These are phyloP conservation scores for Austroboletus festivus DNA, from an alignment of 768 basidiomycete genomes.

Conservation along the genomic window DNA sequence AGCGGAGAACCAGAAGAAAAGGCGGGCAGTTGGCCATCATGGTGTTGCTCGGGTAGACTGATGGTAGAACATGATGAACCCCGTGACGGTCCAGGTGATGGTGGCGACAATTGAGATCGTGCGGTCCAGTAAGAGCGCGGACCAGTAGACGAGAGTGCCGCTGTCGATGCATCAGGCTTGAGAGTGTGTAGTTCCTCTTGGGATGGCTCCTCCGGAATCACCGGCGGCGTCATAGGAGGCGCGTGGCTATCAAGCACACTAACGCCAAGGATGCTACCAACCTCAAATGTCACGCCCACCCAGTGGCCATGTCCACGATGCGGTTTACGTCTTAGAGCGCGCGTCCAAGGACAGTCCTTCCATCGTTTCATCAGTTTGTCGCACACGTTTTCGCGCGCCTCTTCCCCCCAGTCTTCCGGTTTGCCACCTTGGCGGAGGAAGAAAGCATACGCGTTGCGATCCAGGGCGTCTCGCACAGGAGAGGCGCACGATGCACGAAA, in stretches of 20 bases:
- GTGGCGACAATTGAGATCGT: slow-evolving; percentile 14
- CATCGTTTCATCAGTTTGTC: slow-evolving; percentile 60
- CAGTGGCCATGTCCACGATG: slow-evolving; percentile 36
- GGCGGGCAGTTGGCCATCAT: slow-evolving; percentile 9
- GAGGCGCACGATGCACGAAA: slow-evolving; percentile 35
- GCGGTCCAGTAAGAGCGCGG: slow-evolving; percentile 24
- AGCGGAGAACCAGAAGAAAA: slow-evolving; percentile 27
- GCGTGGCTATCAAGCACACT: slow-evolving; percentile 43
- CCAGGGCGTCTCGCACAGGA: slow-evolving; percentile 39
- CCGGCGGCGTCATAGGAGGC: neutral
- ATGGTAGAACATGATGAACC: slow-evolving; percentile 11
- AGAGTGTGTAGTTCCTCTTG: slow-evolving; percentile 1
- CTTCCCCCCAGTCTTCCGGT: slow-evolving; percentile 63
- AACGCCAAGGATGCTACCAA: slow-evolving; percentile 74
- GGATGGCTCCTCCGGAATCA: neutral
- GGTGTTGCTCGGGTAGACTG: slow-evolving; percentile 13
- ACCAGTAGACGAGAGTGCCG: slow-evolving; percentile 19
- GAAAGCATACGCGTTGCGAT: slow-evolving; percentile 58
- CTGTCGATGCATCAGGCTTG: slow-evolving; percentile 19
- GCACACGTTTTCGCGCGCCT: slow-evolving; percentile 45
- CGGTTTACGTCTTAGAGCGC: slow-evolving; percentile 34
- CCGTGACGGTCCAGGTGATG: slow-evolving; percentile 7
- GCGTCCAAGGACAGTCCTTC: slow-evolving; percentile 67
- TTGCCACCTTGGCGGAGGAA: slow-evolving; percentile 65
- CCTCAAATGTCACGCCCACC: slow-evolving; percentile 74